Percentiles rank a stretch among this genome's conserved stretches.
phyloP scores from a whole-genome alignment of 768 basidiomycete species.

The Collybiopsis confluens region DNA sequence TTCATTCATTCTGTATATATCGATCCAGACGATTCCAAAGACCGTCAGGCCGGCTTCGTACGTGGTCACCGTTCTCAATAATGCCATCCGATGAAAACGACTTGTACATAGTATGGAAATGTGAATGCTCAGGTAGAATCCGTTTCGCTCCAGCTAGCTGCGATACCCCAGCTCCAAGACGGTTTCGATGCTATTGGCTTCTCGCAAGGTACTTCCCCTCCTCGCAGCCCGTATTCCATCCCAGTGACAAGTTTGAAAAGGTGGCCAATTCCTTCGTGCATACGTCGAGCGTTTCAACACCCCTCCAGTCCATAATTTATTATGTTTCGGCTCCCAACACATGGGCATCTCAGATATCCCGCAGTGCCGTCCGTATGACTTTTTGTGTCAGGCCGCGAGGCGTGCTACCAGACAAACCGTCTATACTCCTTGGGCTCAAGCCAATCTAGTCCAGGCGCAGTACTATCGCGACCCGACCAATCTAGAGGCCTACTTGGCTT shows the following conservation, averaged over 20 bases:
- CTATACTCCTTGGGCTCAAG: slow-evolving; percentile 74
- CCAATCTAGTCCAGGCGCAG: slow-evolving; percentile 80
- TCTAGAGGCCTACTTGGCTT: slow-evolving; percentile 50
- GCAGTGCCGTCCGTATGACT: slow-evolving; percentile 55
- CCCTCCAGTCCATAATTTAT: slow-evolving; percentile 74
- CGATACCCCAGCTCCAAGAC: slow-evolving; percentile 54
- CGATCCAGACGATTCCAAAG: slow-evolving; percentile 54
- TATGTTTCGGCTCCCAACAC: slow-evolving; percentile 86
- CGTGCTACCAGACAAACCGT: slow-evolving; percentile 58
- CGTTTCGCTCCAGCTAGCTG: slow-evolving; percentile 61
- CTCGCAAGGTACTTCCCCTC: slow-evolving; percentile 58
- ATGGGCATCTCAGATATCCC: slow-evolving; percentile 83
- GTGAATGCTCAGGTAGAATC: slow-evolving; percentile 64
- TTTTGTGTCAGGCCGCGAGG: slow-evolving; percentile 66
- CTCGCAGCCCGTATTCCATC: too few species aligned
- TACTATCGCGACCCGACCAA: slow-evolving; percentile 76
- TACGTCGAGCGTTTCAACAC: slow-evolving; percentile 74
- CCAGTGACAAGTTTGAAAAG: slow-evolving; percentile 26
- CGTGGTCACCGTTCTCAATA: slow-evolving; percentile 26
- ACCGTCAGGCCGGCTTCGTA: slow-evolving; percentile 70
- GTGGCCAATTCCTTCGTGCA: slow-evolving; percentile 84
- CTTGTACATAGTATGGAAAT: slow-evolving; percentile 61
- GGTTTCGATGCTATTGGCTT: slow-evolving; percentile 89
- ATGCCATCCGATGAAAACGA: not conserved
- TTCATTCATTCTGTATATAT: slow-evolving; percentile 75